Evolutionary conservation across 495 filamentous ascomycete genomes (phyloP).

Genomic region (Chaetomium cochliodes): DNA sequence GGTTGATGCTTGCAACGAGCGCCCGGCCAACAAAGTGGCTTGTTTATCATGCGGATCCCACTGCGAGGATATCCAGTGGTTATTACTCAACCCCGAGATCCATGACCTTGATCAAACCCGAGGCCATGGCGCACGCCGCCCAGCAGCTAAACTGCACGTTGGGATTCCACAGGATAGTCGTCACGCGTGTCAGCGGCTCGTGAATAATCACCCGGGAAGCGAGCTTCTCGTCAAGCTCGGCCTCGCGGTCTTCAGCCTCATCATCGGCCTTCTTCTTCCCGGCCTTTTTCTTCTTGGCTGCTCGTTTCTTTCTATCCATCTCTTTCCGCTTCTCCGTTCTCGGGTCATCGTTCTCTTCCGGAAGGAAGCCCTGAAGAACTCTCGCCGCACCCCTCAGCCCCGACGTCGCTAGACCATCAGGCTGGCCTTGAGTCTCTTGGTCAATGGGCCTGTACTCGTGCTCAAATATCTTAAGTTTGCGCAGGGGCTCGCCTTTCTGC

Average conservation of each 20-base stretch:
- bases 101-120: constrained; percentile 48
- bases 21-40: background rate
- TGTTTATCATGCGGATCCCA: background rate
- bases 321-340: constrained; percentile 63
- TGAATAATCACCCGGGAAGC: constrained; percentile 43
- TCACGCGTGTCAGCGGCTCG: constrained; percentile 47
- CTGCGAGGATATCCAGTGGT: too few relatives aligned
- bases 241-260: constrained; percentile 30
- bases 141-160: constrained; percentile 51
- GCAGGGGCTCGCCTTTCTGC: constrained; percentile 43
- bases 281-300: constrained; percentile 59
- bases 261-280: constrained; percentile 49
- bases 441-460: constrained; percentile 43
- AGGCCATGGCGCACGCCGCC: constrained; percentile 54
- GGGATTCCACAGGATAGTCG: constrained; percentile 49
- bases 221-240: constrained; percentile 33
- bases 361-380: constrained; percentile 45
- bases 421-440: background rate
- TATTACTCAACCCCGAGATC: constrained; percentile 43
- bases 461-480: constrained; percentile 48
- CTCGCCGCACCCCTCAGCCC: constrained; percentile 36
- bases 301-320: constrained; percentile 52
- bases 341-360: constrained; percentile 63
- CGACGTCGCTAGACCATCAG: background rate
- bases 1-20: background rate